These are phyloP conservation scores for Lecanicillium sp. DNA, from an alignment of 2,329 filamentous ascomycete species.

Conservation along the genomic window DNA sequence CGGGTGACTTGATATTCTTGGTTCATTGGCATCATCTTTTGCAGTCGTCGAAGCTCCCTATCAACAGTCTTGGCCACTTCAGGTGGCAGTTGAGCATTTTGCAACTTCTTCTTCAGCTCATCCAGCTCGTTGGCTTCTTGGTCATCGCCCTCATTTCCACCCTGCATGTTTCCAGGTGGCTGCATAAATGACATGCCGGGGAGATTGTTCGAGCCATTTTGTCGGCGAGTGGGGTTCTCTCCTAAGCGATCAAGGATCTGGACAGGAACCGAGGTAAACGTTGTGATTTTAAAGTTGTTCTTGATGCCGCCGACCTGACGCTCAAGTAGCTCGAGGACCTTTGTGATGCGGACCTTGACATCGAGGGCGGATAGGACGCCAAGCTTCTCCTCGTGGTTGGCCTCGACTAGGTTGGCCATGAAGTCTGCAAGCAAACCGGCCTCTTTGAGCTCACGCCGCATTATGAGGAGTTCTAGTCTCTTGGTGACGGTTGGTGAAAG, in stretches of 20 bases:
- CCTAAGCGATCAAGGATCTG: slow-evolving; percentile 50
- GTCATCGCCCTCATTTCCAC: slow-evolving; percentile 51
- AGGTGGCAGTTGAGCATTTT: slow-evolving; percentile 69
- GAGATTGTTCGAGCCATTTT: slow-evolving; percentile 28
- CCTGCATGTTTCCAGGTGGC: slow-evolving; percentile 26
- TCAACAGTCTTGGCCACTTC: slow-evolving; percentile 90
- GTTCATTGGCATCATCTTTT: slow-evolving; percentile 93
- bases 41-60: slow-evolving; percentile 75
- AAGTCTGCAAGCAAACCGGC: slow-evolving; percentile 87
- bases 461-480: slow-evolving; percentile 79
- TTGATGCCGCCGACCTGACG: slow-evolving; percentile 79
- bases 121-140: slow-evolving; percentile 86
- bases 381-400: slow-evolving; percentile 84
- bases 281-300: slow-evolving; percentile 77
- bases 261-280: slow-evolving; percentile 59
- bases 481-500: slow-evolving; percentile 80
- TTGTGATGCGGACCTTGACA: slow-evolving; percentile 67
- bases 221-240: slow-evolving; percentile 27
- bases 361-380: slow-evolving; percentile 75
- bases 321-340: slow-evolving; percentile 75
- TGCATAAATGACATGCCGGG: slow-evolving; percentile 27
- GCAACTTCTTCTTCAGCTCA: slow-evolving; percentile 80
- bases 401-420: slow-evolving; percentile 88
- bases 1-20: slow-evolving; percentile 92
- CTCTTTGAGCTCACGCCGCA: slow-evolving; percentile 70